A percentile compares a stretch with the other conserved stretches of the same genome.
Conservation (phyloP, 2,329 filamentous ascomycete species). For the Colletotrichum limetticola region DNA sequence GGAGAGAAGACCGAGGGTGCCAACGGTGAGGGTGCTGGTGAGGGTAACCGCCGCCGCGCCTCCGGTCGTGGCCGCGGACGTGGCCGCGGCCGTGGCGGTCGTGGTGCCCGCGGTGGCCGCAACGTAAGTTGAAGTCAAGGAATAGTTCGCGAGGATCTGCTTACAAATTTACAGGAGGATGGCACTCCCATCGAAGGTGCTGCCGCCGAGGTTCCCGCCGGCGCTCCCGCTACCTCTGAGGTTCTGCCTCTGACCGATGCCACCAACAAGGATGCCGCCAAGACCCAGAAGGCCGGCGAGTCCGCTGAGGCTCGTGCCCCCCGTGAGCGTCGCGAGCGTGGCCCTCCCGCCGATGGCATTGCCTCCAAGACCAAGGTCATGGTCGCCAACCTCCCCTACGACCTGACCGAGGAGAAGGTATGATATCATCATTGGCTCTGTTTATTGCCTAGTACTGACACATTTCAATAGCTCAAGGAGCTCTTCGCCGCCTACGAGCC, state of each 20-base stretch:
- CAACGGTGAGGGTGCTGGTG: slow-evolving; percentile 80
- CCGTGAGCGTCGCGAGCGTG: slow-evolving; percentile 81
- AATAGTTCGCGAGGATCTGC: not conserved
- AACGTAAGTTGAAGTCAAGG: slow-evolving; percentile 36
- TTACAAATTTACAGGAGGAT: slow-evolving; percentile 54
- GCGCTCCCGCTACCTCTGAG: slow-evolving; percentile 61
- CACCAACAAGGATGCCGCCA: slow-evolving; percentile 68
- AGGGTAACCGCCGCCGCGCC: slow-evolving; percentile 71
- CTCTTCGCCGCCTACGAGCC: slow-evolving; percentile 94
- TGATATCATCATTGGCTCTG: slow-evolving; percentile 44
- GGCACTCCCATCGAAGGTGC: slow-evolving; percentile 55
- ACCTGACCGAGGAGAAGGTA: slow-evolving; percentile 97
- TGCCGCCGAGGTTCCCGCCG: slow-evolving; percentile 54
- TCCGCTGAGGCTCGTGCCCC: slow-evolving; percentile 61
- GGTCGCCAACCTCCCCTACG: slow-evolving; percentile 99
- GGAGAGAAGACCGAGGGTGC: slow-evolving; percentile 79
- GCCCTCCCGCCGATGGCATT: slow-evolving; percentile 95
- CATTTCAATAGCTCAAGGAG: slow-evolving; percentile 82
- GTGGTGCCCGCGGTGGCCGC: slow-evolving; percentile 68
- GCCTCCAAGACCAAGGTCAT: slow-evolving; percentile 99
- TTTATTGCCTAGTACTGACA: slow-evolving; percentile 37
- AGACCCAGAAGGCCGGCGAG: slow-evolving; percentile 69
- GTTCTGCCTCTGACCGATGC: slow-evolving; percentile 70
- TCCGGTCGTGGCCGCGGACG: slow-evolving; percentile 76
- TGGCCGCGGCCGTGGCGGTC: slow-evolving; percentile 75